These are phyloP conservation scores for Aspergillus indologenus DNA, from an alignment of 495 filamentous ascomycete species.

Conservation along the genomic window DNA sequence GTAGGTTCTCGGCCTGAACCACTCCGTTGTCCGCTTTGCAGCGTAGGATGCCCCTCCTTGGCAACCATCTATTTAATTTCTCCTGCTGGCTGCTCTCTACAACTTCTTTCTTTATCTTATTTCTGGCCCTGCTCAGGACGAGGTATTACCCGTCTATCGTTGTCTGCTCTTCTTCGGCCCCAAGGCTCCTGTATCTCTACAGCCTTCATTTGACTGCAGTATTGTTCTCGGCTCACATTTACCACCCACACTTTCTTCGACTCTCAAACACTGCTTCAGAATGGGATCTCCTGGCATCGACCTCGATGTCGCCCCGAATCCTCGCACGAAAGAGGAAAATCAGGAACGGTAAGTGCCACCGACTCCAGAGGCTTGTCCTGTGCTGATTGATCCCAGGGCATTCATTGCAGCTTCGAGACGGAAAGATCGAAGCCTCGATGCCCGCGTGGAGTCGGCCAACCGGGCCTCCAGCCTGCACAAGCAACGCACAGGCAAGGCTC, in stretches of 20 bases:
- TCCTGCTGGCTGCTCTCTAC: background rate
- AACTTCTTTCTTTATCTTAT: background rate
- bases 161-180: background rate
- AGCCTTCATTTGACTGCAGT: background rate
- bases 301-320: slow-evolving; percentile 36
- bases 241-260: background rate
- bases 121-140: background rate
- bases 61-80: slow-evolving; percentile 5
- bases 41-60: slow-evolving; percentile 5
- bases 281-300: slow-evolving; percentile 32
- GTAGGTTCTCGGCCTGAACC: slow-evolving; percentile 4
- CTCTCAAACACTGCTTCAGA: background rate
- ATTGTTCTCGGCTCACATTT: background rate
- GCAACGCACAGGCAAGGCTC: slow-evolving; percentile 76
- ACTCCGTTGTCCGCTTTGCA: background rate
- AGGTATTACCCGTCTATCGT: background rate
- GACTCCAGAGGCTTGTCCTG: background rate
- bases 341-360: slow-evolving; percentile 66
- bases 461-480: slow-evolving; percentile 89
- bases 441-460: slow-evolving; percentile 82
- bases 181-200: background rate
- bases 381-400: slow-evolving; percentile 50
- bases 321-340: slow-evolving; percentile 69
- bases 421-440: slow-evolving; percentile 85
- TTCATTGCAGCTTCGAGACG: slow-evolving; percentile 94